Evolutionary conservation across 768 basidiomycete species (phyloP), one percentile per base, ranked within the genome.

Genomic region (Xerocomus spinulosus): DNA sequence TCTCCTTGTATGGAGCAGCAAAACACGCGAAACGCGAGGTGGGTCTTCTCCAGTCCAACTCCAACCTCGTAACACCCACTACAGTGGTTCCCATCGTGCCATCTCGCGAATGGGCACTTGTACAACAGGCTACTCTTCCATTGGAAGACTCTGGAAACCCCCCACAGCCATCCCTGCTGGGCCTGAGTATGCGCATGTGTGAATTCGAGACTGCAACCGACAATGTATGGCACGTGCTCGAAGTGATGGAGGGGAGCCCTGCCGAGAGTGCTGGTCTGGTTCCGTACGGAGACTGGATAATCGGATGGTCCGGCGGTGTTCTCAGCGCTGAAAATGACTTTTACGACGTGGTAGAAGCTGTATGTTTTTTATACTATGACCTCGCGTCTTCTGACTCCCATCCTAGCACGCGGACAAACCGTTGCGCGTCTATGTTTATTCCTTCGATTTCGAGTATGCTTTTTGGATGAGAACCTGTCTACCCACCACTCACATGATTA

Each of bases 201-300:
- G 81, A 89, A 63, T 93, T 95, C 4, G 85, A 90, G 57, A 75
- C 80, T 42, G 87, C 95, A 14, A 73, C 90, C 17, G 92, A 97
- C 61, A 91, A 87, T 53, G 93, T 99, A 5, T 99, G 96, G 94
- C 96, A 98, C 68, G 92, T 99, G 33, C 75, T 99, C 38, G 96
- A 99, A 62, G 92, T 99, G 13, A 71, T 95, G 33, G 95, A 99
- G 66, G 95, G 92, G 18, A 90, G 87, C 53, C 96, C 96, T 6
- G 96, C 95, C 9, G 94, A 98, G 72, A 90, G 87, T 59, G 92
- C 93, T 6, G 95, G 94, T 3, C 80, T 98, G 10, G 96, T 99
- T 17, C 95, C 95, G 1, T 94, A 90, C 72, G 77, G 79, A 25
- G 80, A 83, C 65, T 83, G 80, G 72, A 81, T 83, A 55, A 73